Base-by-base conservation (phyloP, 108 stramenopile species). In the Parietichytrium sp. region DNA sequence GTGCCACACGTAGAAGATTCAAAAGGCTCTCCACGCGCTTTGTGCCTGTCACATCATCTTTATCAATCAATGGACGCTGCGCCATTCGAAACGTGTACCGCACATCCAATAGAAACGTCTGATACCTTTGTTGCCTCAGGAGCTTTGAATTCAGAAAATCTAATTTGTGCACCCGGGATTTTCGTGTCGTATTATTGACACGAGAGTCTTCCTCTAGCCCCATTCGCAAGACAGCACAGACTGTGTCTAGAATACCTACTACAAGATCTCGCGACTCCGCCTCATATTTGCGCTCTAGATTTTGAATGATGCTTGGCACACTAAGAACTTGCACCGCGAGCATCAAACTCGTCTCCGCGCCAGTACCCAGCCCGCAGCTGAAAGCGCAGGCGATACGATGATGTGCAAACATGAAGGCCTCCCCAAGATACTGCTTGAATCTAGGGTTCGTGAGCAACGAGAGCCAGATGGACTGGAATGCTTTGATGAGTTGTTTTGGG, bases 321-420 rank as follows among this genome's bases (percentile, higher is more conserved):
- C 38, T 72, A 23, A 72, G 42, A 72, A 72, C 38, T 42, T 72
- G 61, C 42, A 72, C 61, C 6, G 61, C n/a, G 10, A 72, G 61
- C 33, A 16, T 25, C 20, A 7, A 7, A 10, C 20, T n/a, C 23
- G 61, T 72, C 61, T 72, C 61, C 10, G 36, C 6, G 10, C 29
- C 0, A 45, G 61, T 72, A 12, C 61, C 61, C 7, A 72, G 6
- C 23, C 61, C 61, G 38, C 33, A 18, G 61, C 61, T 72, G 20
- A 72, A 72, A 10, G 61, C 33, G 20, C 38, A 72, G 8, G 1
- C 6, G 38, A 72, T 72, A 25, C 13, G 6, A 6, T 42, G 61
- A 2, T 72, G 61, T 6, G 33, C 29, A 42, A 23, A 13, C 61
- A 72, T 72, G 61, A 72, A 27, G 29, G 38, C 42, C 38, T 33